Base-by-base conservation (phyloP, 345 rosid species). In the Brassica rapa region DNA sequence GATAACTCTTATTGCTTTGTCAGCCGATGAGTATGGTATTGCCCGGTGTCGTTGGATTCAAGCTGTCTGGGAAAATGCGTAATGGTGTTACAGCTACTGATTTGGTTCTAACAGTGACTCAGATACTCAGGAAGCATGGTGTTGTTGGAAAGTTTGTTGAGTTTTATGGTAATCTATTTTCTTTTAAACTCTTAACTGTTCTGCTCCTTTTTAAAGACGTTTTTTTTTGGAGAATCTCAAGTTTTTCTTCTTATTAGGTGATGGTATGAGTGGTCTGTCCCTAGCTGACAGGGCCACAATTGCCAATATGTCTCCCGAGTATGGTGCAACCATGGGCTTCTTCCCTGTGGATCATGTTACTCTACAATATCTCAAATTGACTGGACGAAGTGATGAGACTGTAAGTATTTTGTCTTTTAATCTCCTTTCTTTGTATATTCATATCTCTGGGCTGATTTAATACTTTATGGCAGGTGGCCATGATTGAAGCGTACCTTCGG, bases 21-120 rank as follows among this genome's bases (percentile, higher is more conserved):
- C 87, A 93, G 98, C 98, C 98, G 41, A 94, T 94, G 97, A 94
- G 98, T 87, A 94, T 94, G 98, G 98, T 94, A 67, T 83, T 94
- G 81, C 97, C 98, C 56, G 98, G 98, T 82, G 98, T 91, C 62
- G 97, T 94, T 75, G 98, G 98, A 27, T 94, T 91, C 70, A 91
- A 94, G 73, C 83, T 94, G 80, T 60, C 83, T 0, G 92, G 97
- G 62, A 93, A 93, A 80, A 77, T 93, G 65, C 87, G 87, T 68
- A 80, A 93, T 86, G 98, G 96, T 70, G 93, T 94, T 69, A 94
- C 97, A 12, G 97, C 98, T 51, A 94, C 97, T 29, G 98, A 94
- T 81, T 85, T 91, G 86, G 98, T 94, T 83, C 78, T 94, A 84
- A 94, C 98, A 2, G 97, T 90, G 30, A 94, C 98, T 56, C 97